Conservation (phyloP, 164 flowering plant species). For the Vitis rupestris region DNA sequence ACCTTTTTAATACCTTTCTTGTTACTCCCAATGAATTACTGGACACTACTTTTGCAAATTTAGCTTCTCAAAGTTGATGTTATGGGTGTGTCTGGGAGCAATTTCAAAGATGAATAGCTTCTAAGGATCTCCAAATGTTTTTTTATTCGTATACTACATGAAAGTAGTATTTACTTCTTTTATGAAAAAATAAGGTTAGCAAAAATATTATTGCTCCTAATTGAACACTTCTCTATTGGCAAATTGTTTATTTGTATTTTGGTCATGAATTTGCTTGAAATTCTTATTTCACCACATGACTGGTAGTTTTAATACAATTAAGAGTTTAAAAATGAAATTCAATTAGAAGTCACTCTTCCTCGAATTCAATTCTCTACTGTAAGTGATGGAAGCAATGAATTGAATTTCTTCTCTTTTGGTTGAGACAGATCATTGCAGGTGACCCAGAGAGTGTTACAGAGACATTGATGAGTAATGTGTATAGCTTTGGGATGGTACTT, state of each 20-base stretch:
- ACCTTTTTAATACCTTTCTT: constrained; percentile 2
- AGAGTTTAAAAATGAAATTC: no score
- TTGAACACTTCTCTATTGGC: no score
- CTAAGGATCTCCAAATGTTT: not conserved
- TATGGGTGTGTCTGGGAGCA: not conserved
- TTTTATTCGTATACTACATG: not conserved
- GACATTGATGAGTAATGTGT: constrained; percentile 95
- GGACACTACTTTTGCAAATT: constrained; percentile 1
- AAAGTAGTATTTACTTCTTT: no score
- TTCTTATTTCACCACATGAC: no score
- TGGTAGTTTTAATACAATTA: no score
- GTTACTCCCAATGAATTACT: not conserved
- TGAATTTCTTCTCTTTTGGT: constrained; percentile 1
- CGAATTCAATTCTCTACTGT: no score
- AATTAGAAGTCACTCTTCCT: no score
- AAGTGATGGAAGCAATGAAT: no score
- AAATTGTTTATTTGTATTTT: no score
- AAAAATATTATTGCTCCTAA: no score
- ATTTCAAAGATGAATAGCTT: not conserved
- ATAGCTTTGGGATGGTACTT: constrained; percentile 88
- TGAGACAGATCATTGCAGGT: constrained; percentile 82
- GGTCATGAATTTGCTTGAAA: no score
- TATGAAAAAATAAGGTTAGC: no score
- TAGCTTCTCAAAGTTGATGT: not conserved
- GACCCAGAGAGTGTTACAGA: constrained; percentile 88